Percentiles rank a stretch among this genome's conserved stretches.
These are phyloP conservation scores for Carex kokanica DNA, from an alignment of 176 grass and related monocot genomes.

Conservation along the genomic window DNA sequence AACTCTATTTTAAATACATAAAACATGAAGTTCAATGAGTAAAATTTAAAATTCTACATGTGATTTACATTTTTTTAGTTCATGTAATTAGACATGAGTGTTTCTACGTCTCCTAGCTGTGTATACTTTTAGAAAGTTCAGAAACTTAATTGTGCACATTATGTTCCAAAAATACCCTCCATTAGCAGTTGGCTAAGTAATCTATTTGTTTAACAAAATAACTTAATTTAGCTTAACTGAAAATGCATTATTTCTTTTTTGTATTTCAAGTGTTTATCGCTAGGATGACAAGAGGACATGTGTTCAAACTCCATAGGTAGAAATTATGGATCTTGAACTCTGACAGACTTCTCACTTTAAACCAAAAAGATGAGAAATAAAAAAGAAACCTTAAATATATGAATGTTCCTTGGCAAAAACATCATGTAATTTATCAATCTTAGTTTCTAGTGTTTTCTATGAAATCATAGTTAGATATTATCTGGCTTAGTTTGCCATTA, in stretches of 20 bases:
- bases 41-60: not conserved
- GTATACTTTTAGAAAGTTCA: not conserved
- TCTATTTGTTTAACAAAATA: not conserved
- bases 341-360: not conserved
- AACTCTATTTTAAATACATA: not conserved
- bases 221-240: not conserved
- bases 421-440: not conserved
- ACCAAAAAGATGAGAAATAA: not conserved
- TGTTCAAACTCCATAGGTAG: not conserved
- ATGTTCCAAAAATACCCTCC: not conserved
- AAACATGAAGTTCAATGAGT: constrained; percentile 2
- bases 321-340: not conserved
- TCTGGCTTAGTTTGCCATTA: not conserved
- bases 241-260: not conserved
- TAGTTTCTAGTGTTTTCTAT: not conserved
- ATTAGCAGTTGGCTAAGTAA: not conserved
- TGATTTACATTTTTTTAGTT: not conserved
- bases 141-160: not conserved
- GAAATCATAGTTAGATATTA: not conserved
- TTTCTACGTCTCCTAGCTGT: not conserved
- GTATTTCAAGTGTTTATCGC: not conserved
- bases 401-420: not conserved
- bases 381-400: not conserved
- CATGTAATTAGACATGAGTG: not conserved
- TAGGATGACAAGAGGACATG: not conserved